Base-by-base conservation (phyloP, 2,329 filamentous ascomycete species). In the Cadophora luteo-olivacea region DNA sequence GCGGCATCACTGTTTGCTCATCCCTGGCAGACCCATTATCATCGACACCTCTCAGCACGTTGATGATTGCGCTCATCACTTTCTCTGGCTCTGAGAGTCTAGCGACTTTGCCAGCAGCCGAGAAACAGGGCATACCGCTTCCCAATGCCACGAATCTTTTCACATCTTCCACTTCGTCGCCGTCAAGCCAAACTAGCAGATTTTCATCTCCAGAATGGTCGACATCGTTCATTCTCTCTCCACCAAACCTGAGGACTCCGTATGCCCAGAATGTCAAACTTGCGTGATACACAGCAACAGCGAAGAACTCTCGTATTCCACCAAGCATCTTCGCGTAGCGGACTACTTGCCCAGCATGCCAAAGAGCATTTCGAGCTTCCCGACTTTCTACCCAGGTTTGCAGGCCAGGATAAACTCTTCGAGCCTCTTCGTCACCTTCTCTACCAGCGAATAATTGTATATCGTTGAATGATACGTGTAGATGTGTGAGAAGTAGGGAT, bases 1-100 rank as follows among this genome's bases (percentile, higher is more conserved):
- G 86, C 14, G 89, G 87, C 68, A 84, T 11, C 7, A 36, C 63
- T 61, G 19, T 33, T 29, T 38, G 41, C 49, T 52, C 45, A 8
- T 25, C 19, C 25, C 41, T 25, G n/a, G 45, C 16, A 58, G 52
- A 64, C 19, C 64, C 63, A 54, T 51, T 54, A 9, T 51, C 57
- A 32, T 33, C 64, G 22, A 60, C 64, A 16, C 61, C 49, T 2
- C n/a, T 61, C 65, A 69, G 48, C 7, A 69, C 60, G 14, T 49
- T 36, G 11, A 68, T 68, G 22, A 70, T 60, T n/a, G 51, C 64
- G 19, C 66, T 63, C 69, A 72, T 72, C 19, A 68, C 52, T 4
- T 36, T 48, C 51, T 67, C 61, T 7, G 67, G 67, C 25, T 70
- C 64, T 57, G 65, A 58, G 25, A 72, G 38, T 33, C 65, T 57